A percentile compares a stretch with the other conserved stretches of the same genome.
These are phyloP conservation scores for Trichosporon sp. DNA, from an alignment of 1,284 basidiomycete species.

Conservation along the genomic window DNA sequence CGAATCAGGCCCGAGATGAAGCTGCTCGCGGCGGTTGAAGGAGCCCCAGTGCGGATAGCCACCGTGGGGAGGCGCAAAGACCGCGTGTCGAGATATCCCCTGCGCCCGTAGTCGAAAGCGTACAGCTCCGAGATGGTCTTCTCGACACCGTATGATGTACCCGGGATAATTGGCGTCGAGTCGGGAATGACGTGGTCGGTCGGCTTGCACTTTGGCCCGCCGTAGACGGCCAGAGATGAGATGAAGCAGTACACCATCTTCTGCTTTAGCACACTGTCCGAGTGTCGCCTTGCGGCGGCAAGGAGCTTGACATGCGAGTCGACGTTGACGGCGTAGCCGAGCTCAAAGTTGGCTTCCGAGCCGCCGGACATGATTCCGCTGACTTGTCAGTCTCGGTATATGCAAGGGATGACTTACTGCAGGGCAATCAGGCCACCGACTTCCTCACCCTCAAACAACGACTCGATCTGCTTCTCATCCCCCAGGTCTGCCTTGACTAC, in stretches of 20 bases:
- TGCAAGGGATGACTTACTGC: conserved; percentile 31
- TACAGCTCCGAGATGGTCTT: conserved; percentile 60
- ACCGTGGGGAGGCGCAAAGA: conserved; percentile 61
- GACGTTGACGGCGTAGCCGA: conserved; percentile 58
- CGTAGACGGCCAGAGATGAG: conserved; percentile 61
- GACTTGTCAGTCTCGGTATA: background rate
- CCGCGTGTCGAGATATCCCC: conserved; percentile 58
- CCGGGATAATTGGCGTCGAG: conserved; percentile 56
- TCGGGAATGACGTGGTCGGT: conserved; percentile 38
- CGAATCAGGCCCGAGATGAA: conserved; percentile 62
- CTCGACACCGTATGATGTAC: conserved; percentile 57
- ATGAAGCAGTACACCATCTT: conserved; percentile 58
- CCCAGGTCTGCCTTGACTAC: conserved; percentile 55
- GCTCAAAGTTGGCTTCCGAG: conserved; percentile 59
- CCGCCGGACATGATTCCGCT: conserved; percentile 64
- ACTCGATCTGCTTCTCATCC: conserved; percentile 48
- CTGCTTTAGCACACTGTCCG: conserved; percentile 22
- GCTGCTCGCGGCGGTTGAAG: conserved; percentile 57
- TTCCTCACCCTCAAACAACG: conserved; percentile 46
- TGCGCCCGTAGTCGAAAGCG: conserved; percentile 61
- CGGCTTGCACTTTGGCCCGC: conserved; percentile 54
- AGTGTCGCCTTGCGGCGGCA: conserved; percentile 51
- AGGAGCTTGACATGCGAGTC: conserved; percentile 57
- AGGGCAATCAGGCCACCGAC: conserved; percentile 46
- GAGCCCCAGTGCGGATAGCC: conserved; percentile 56